Evolutionary conservation across 495 filamentous ascomycete genomes (phyloP).

Genomic region (Pyrenopolyporus hunteri): DNA sequence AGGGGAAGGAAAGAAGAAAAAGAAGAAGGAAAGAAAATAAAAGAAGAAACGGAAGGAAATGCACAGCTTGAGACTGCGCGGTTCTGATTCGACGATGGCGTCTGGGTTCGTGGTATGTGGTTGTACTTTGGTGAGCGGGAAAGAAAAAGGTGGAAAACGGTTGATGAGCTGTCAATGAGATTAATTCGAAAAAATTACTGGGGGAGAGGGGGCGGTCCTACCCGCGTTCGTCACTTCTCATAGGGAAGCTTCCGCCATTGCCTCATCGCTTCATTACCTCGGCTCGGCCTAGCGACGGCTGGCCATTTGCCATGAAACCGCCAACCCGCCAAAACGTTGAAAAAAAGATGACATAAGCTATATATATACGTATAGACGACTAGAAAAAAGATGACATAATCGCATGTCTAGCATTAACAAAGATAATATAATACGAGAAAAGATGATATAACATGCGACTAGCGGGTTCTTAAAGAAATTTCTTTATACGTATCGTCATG

Average conservation of each 20-base stretch:
- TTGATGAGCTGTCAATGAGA: conserved; percentile 11
- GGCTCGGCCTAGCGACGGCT: conserved; percentile 18
- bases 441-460: too few species aligned
- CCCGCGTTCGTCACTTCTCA: conserved; percentile 18
- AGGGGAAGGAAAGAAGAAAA: conserved; percentile 1
- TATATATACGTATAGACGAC: too few species aligned
- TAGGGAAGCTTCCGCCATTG: conserved; percentile 5
- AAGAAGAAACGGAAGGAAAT: neutral
- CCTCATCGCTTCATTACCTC: conserved; percentile 6
- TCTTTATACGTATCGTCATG: too few species aligned
- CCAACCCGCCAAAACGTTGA: too few species aligned
- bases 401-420: too few species aligned
- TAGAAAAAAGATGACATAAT: too few species aligned
- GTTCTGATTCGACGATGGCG: neutral
- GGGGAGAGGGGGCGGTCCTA: conserved; percentile 5
- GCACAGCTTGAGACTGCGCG: neutral
- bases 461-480: too few species aligned
- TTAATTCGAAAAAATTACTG: neutral
- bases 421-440: too few species aligned
- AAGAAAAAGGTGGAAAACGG: neutral
- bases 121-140: neutral
- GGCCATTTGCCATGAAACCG: too few species aligned
- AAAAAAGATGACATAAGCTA: too few species aligned
- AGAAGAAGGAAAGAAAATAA: neutral
- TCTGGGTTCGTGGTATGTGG: neutral